Conservation (phyloP, 108 stramenopile genomes). For the Cyclostephanos invisitatus region DNA sequence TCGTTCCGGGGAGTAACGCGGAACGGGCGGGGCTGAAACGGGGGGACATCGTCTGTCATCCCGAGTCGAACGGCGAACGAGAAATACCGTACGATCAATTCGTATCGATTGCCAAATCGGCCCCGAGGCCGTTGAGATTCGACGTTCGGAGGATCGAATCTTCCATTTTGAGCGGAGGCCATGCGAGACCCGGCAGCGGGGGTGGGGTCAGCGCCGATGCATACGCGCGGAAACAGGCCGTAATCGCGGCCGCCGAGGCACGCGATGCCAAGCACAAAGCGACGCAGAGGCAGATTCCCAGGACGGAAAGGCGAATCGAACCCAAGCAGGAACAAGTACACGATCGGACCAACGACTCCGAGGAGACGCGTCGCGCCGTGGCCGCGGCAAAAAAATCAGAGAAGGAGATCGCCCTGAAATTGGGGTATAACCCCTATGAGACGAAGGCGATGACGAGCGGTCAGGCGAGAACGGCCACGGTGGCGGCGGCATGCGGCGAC, state of each 20-base stretch:
- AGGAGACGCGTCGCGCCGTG: slow-evolving; percentile 63
- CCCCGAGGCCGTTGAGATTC: slow-evolving; percentile 59
- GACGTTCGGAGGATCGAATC: slow-evolving; percentile 55
- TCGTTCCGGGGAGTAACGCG: slow-evolving; percentile 59
- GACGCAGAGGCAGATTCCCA: slow-evolving; percentile 44
- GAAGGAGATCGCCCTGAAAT: slow-evolving; percentile 43
- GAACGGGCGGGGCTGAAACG: slow-evolving; percentile 63
- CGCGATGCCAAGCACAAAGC: slow-evolving; percentile 72
- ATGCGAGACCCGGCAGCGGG: slow-evolving; percentile 13
- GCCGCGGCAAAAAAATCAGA: slow-evolving; percentile 66
- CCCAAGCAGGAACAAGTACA: slow-evolving; percentile 13
- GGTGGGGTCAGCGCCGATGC: slow-evolving; percentile 44
- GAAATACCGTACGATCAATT: slow-evolving; percentile 79
- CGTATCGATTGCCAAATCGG: slow-evolving; percentile 51
- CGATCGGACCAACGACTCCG: slow-evolving; percentile 23
- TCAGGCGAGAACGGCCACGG: slow-evolving; percentile 75
- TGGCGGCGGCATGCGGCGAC: slow-evolving; percentile 56
- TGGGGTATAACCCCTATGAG: slow-evolving; percentile 90
- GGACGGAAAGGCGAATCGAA: slow-evolving; percentile 9
- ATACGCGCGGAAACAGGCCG: slow-evolving; percentile 71
- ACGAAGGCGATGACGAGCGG: slow-evolving; percentile 65
- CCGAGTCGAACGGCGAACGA: slow-evolving; percentile 62
- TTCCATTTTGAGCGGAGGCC: slow-evolving; percentile 28
- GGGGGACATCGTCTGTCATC: slow-evolving; percentile 79
- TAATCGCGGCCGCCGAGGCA: slow-evolving; percentile 85